A percentile compares a stretch with the other conserved stretches of the same genome.
phyloP scores from a whole-genome alignment of 257 asterid genomes.

The Salvia rosmarinus region DNA sequence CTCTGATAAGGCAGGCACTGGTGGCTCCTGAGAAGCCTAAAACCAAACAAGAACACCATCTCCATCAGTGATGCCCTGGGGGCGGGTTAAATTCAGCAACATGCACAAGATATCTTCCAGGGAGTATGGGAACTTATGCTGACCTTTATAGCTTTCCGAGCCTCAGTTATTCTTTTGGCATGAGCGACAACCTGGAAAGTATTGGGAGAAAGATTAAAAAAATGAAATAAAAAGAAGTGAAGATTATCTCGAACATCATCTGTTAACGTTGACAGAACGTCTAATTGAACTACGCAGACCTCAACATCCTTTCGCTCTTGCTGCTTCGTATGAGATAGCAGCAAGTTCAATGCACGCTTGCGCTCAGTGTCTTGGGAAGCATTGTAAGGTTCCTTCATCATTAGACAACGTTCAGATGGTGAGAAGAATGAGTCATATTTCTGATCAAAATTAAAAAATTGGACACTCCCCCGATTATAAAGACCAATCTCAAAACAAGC shows the following conservation, averaged over 20 bases:
- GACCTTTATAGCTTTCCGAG: conserved; percentile 82
- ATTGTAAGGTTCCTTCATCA: conserved; percentile 74
- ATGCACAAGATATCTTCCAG: neutral
- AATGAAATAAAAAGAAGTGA: neutral
- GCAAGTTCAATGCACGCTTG: conserved; percentile 79
- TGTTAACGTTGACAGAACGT: neutral
- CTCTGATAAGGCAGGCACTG: conserved; percentile 55
- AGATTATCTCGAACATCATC: conserved; percentile 10
- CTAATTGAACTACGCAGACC: conserved; percentile 47
- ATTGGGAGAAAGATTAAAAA: conserved; percentile 19
- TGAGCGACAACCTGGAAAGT: conserved; percentile 76
- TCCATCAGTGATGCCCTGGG: neutral
- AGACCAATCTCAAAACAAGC: conserved; percentile 6
- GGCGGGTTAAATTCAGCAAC: neutral
- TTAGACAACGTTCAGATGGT: conserved; percentile 28
- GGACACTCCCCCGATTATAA: neutral
- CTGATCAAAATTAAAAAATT: conserved; percentile 18
- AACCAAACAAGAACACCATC: conserved; percentile 27
- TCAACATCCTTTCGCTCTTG: conserved; percentile 92
- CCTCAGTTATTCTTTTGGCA: conserved; percentile 86
- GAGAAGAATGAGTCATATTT: conserved; percentile 29
- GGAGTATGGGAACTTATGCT: conserved; percentile 8
- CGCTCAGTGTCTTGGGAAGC: conserved; percentile 81
- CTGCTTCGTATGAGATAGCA: conserved; percentile 92
- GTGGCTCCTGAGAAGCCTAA: conserved; percentile 63